A percentile compares a stretch with the other conserved stretches of the same genome.
Conservation (phyloP, 192 early-diverging fungal species). For the Coemansia furcata region DNA sequence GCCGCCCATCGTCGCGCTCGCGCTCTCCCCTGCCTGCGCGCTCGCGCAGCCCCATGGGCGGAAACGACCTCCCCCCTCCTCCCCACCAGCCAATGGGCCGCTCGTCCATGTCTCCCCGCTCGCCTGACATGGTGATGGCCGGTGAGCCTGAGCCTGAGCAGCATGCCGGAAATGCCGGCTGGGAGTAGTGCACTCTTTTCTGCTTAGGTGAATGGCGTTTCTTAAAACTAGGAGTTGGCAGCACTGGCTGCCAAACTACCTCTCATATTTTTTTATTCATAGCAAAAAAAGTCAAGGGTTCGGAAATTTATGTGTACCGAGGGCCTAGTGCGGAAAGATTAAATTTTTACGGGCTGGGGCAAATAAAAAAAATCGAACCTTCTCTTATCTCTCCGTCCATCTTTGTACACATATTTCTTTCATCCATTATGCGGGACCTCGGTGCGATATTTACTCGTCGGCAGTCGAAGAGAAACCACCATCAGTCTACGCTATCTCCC, state of each 20-base stretch:
- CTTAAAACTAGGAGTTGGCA: background rate
- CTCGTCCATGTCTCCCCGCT: slow-evolving; percentile 49
- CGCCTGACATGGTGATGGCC: slow-evolving; percentile 26
- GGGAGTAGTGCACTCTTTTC: slow-evolving; percentile 20
- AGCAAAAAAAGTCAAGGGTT: too few species aligned
- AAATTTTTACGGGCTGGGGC: background rate
- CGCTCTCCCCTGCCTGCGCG: slow-evolving; percentile 14
- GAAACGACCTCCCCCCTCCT: slow-evolving; percentile 14
- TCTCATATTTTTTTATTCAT: background rate
- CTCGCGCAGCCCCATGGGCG: slow-evolving; percentile 27
- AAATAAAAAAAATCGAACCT: background rate
- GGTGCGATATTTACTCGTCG: background rate
- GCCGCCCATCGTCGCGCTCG: slow-evolving; percentile 27
- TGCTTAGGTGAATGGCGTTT: background rate
- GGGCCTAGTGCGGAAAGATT: background rate
- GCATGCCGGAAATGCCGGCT: slow-evolving; percentile 20
- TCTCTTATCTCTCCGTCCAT: background rate
- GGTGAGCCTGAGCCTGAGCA: slow-evolving; percentile 17
- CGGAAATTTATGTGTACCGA: background rate
- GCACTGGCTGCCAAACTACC: background rate
- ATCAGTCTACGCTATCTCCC: background rate
- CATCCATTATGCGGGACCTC: background rate
- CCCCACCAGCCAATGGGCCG: slow-evolving; percentile 32
- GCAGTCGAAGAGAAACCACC: background rate
- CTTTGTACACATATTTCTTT: background rate